These are phyloP conservation scores for Lactarius sanguifluus DNA, from an alignment of 768 basidiomycete genomes.

Conservation along the genomic window DNA sequence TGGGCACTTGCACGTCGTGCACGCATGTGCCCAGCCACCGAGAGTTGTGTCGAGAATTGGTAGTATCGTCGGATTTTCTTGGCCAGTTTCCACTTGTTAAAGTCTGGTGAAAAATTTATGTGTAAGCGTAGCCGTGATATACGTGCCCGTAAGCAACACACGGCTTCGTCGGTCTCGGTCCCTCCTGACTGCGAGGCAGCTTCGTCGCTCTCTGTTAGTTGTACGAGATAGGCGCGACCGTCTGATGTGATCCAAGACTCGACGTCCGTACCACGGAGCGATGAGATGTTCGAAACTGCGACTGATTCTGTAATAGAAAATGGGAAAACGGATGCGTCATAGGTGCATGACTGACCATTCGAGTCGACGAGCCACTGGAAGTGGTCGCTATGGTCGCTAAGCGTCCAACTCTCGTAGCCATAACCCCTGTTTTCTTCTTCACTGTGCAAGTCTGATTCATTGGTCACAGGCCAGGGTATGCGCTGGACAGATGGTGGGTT, in stretches of 20 bases:
- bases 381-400: conserved; percentile 52
- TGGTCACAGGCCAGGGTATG: conserved; percentile 75
- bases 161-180: conserved; percentile 27
- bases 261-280: conserved; percentile 56
- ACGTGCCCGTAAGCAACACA: not conserved
- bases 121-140: not conserved
- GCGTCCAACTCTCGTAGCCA: conserved; percentile 67
- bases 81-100: conserved; percentile 4
- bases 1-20: conserved; percentile 69
- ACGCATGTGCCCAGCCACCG: conserved; percentile 79
- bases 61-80: conserved; percentile 20
- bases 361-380: conserved; percentile 74
- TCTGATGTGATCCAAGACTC: conserved; percentile 88
- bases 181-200: conserved; percentile 27
- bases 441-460: conserved; percentile 41
- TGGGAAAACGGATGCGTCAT: not conserved
- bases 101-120: conserved; percentile 4
- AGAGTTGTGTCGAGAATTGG: conserved; percentile 12
- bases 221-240: conserved; percentile 78
- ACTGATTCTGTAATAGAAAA: conserved; percentile 42
- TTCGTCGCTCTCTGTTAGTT: conserved; percentile 48
- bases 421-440: conserved; percentile 37
- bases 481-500: conserved; percentile 76
- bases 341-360: conserved; percentile 51
- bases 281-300: conserved; percentile 59